Evolutionary conservation across 768 basidiomycete genomes (phyloP), one percentile per base, ranked within the genome.

Genomic region (Lentinula detonsa): DNA sequence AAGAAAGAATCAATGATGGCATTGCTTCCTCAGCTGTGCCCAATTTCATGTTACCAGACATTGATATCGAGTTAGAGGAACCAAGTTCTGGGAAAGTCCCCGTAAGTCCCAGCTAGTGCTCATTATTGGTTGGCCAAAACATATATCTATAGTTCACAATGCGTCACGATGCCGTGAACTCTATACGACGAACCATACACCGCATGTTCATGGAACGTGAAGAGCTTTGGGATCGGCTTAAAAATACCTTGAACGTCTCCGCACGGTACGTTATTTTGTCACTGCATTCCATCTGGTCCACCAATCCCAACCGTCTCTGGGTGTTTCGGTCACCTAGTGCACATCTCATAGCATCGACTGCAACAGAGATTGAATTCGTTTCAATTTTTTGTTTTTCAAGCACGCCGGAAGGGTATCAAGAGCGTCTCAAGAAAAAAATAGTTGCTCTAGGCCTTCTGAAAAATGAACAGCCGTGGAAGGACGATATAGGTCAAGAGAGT

Each of bases 351-450:
- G 74, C 73, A 28, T 62, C 68, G 1, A 71, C 73, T 2, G 81
- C 85, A 4, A 75, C 70, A 56, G 71, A 73, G 35, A 69, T 85
- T 7, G 87, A 88, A 61, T 78, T 80, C 60, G 50, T 28, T 39
- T 70, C 61, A 4, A 74, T 73, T 1, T 75, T 81, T 46, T 74
- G 78, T 0, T 76, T 86, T 73, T 81, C 79, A 15, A 78, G 77
- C 46, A 85, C 84, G 0, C 63, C 68, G 8, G 70, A 72, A 2
- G 85, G 86, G 8, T 89, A 90, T 64, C 66, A 67, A 15, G 62
- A 48, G 5, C 78, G 79, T 2, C 66, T 78, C 1, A 46, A 57
- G 1, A 65, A 62, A 10, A 75, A 73, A 52, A 63, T 75, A 4
- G 67, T 67, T 0, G 74, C 70, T 4, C 73, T 86, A n/a, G 68